These are phyloP conservation scores for Verbascum thapsus DNA, from an alignment of 257 asterid species.

Conservation along the genomic window DNA sequence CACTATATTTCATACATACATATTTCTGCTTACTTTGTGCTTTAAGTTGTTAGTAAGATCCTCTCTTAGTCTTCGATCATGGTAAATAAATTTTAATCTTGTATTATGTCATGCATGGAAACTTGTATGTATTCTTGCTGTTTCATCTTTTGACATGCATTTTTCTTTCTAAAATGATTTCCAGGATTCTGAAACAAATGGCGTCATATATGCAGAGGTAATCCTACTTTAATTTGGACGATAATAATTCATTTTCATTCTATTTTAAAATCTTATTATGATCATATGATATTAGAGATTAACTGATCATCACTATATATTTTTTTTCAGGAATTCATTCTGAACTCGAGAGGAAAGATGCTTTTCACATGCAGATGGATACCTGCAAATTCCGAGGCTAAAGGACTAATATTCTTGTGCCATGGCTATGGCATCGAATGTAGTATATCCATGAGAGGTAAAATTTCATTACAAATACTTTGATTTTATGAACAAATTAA, in stretches of 20 bases:
- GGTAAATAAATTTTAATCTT: neutral
- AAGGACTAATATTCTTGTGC: conserved; percentile 53
- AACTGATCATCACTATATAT: no score
- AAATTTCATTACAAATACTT: neutral
- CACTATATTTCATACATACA: no score
- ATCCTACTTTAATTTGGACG: neutral
- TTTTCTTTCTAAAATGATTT: neutral
- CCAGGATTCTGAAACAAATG: conserved; percentile 20
- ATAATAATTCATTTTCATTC: neutral
- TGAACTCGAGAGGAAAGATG: conserved; percentile 42
- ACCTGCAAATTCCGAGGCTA: conserved; percentile 39
- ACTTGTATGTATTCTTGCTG: neutral
- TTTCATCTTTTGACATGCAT: neutral
- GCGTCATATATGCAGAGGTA: conserved; percentile 33
- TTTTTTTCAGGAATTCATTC: conserved; percentile 39
- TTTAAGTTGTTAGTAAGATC: neutral
- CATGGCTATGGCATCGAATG: conserved; percentile 74
- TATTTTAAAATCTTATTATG: no score
- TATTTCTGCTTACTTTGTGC: neutral
- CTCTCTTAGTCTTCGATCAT: neutral
- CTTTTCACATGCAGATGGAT: conserved; percentile 50
- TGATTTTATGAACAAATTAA: no score
- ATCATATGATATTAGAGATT: neutral
- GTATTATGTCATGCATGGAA: neutral
- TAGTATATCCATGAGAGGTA: conserved; percentile 63